Evolutionary conservation across 805 yeast species (phyloP).

Genomic region (Sugiyamaella marilandica): DNA sequence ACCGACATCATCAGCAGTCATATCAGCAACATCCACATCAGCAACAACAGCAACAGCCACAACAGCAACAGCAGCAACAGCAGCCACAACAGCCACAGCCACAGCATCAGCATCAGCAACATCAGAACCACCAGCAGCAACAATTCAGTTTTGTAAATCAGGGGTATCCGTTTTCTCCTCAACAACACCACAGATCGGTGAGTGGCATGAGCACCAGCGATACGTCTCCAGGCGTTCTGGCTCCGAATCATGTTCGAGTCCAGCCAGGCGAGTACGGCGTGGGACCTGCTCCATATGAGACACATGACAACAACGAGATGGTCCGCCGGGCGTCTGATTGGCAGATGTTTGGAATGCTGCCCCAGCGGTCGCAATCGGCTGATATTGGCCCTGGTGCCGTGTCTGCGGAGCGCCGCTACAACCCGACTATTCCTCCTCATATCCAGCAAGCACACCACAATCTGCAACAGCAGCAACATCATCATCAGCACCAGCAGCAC

Average conservation of each 20-base stretch:
- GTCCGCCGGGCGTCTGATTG: constrained; percentile 2
- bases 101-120: constrained; percentile 61
- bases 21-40: neutral
- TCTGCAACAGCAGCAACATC: constrained; percentile 12
- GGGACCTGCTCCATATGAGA: neutral
- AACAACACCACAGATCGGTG: constrained; percentile 1
- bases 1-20: neutral
- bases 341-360: constrained; percentile 10
- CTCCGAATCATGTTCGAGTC: neutral
- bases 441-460: constrained; percentile 2
- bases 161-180: constrained; percentile 1
- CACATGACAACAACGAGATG: neutral
- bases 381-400: constrained; percentile 5
- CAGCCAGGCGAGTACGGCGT: constrained; percentile 2
- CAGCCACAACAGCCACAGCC: constrained; percentile 87
- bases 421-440: neutral
- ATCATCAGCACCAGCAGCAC: constrained; percentile 13
- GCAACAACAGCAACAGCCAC: neutral
- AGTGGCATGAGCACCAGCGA: constrained; percentile 1
- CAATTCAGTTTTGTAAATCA: constrained; percentile 1
- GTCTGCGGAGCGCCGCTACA: neutral
- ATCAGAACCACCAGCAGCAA: constrained; percentile 13
- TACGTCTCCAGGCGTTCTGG: neutral
- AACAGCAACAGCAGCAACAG: constrained; percentile 48
- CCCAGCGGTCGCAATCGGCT: constrained; percentile 14